phyloP scores from a whole-genome alignment of 2,329 filamentous ascomycete genomes.

The Ophiostoma pallidulum region DNA sequence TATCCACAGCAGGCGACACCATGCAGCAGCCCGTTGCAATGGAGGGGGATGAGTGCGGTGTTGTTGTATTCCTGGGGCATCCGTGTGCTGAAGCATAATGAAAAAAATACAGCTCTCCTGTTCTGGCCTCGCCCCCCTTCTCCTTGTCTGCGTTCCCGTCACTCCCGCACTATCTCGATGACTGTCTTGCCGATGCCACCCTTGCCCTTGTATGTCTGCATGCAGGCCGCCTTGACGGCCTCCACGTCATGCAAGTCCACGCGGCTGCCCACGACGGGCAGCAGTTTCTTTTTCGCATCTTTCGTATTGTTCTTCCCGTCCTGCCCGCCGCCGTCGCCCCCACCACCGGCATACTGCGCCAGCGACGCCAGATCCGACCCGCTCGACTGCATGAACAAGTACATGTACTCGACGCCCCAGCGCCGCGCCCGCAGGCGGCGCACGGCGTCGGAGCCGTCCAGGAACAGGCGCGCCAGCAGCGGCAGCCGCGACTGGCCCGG shows the following conservation, averaged over 20 bases:
- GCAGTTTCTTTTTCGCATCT: background rate
- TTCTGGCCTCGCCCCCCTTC: no score
- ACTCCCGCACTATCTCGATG: background rate
- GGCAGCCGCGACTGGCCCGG: background rate
- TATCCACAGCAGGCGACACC: no score
- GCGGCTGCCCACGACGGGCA: background rate
- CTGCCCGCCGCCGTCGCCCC: no score
- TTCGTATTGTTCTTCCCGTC: no score
- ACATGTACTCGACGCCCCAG: constrained; percentile 7
- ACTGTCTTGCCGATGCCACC: constrained; percentile 3
- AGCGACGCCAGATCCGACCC: background rate
- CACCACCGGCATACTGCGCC: background rate
- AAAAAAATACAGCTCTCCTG: no score
- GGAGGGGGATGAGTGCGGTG: no score
- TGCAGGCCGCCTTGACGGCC: background rate
- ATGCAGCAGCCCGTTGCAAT: no score
- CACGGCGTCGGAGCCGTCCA: background rate
- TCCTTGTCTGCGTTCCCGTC: no score
- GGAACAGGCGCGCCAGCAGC: background rate
- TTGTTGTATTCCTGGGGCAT: no score
- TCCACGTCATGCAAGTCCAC: background rate
- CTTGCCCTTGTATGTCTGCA: background rate
- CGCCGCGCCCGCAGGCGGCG: constrained; percentile 3
- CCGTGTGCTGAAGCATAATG: no score
- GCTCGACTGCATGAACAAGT: constrained; percentile 1